Conservation (phyloP, 139 green algal species). For the Haematococcus sp. region DNA sequence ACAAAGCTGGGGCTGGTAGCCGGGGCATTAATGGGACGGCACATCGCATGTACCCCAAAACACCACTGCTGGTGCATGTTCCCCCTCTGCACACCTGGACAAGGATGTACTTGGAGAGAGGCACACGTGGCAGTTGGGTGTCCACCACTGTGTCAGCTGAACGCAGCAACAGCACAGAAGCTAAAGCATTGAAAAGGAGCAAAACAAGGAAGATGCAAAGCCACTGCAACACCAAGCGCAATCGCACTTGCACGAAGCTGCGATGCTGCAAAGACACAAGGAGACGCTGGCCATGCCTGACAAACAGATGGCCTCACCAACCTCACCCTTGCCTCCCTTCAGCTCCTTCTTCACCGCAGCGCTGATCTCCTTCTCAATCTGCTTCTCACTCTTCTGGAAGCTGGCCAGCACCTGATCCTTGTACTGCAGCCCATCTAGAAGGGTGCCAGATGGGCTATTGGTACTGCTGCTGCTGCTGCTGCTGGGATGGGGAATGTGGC, state of each 20-base stretch:
- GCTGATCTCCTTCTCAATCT: not conserved
- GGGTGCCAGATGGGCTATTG: slow-evolving; percentile 9
- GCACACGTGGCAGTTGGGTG: slow-evolving; percentile 15
- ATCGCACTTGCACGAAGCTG: too few species aligned
- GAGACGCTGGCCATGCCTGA: too few species aligned
- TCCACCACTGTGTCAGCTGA: slow-evolving; percentile 2
- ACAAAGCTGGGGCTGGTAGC: too few species aligned
- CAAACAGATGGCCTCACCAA: too few species aligned
- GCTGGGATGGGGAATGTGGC: too few species aligned
- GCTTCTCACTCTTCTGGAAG: slow-evolving; percentile 2
- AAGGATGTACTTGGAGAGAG: slow-evolving; percentile 22
- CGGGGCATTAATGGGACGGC: too few species aligned
- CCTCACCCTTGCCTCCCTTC: slow-evolving; percentile 4
- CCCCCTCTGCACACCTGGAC: not conserved
- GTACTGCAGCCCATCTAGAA: slow-evolving; percentile 55
- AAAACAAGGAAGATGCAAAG: too few species aligned
- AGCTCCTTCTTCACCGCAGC: slow-evolving; percentile 5
- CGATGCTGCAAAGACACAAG: too few species aligned
- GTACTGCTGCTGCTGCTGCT: slow-evolving; percentile 2
- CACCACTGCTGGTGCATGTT: slow-evolving; percentile 11
- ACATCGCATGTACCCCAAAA: too few species aligned
- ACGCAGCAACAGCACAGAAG: too few species aligned
- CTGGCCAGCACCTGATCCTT: slow-evolving; percentile 20
- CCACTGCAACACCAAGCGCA: too few species aligned
- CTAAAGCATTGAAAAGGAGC: too few species aligned